Conservation (phyloP, 1,284 basidiomycete species). For the Irpex sp. region DNA sequence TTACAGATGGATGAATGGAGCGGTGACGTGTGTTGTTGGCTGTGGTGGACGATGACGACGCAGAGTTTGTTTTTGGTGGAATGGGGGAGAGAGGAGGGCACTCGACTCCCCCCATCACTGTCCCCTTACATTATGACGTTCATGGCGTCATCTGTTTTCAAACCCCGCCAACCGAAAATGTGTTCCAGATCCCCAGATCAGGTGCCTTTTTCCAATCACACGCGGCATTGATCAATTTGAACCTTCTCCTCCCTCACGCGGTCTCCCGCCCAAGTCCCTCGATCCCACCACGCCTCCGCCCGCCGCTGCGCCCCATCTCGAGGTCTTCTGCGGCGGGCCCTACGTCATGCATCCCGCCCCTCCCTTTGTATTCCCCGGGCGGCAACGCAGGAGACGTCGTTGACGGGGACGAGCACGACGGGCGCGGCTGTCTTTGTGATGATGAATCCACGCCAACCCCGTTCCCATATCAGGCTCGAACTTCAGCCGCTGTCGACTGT, state of each 20-base stretch:
- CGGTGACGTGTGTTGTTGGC: neutral
- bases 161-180: neutral
- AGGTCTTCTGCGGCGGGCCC: neutral
- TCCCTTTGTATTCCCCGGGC: neutral
- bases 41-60: neutral
- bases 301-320: neutral
- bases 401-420: neutral
- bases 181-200: neutral
- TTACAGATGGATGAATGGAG: neutral
- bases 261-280: neutral
- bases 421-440: neutral
- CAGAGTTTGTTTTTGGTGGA: neutral
- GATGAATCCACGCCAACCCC: neutral
- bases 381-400: neutral
- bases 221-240: neutral
- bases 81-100: slow-evolving; percentile 1
- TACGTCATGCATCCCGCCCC: neutral
- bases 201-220: neutral
- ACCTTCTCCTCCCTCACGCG: neutral
- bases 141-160: neutral
- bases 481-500: neutral
- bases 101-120: neutral
- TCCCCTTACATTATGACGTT: slow-evolving; percentile 1
- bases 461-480: neutral
- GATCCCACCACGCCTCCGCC: neutral